phyloP scores from a whole-genome alignment of 1,284 basidiomycete genomes.

The Puccinia coronata region DNA sequence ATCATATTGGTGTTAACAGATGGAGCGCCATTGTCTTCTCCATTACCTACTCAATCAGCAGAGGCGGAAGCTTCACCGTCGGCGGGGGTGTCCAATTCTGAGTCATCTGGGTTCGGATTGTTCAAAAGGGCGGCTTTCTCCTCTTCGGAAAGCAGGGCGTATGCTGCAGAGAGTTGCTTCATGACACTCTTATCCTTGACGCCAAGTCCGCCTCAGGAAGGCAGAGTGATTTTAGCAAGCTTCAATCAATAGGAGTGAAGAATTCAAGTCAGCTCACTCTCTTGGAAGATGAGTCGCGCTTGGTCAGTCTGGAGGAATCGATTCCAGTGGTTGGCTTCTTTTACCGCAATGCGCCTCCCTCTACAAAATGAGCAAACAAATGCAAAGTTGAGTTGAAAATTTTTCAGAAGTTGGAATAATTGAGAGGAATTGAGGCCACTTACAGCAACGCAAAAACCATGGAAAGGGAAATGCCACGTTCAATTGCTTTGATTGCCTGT shows the following conservation, averaged over 20 bases:
- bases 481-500: no score
- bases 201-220: not conserved
- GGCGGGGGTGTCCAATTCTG: not conserved
- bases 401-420: no score
- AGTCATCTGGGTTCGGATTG: not conserved
- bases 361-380: not conserved
- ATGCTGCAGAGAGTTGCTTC: not conserved
- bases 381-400: no score
- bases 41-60: no score
- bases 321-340: not conserved
- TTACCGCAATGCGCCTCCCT: not conserved
- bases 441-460: no score
- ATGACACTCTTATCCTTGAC: not conserved
- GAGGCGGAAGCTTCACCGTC: no score
- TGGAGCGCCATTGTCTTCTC: not conserved
- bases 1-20: not conserved
- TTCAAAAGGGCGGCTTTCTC: not conserved
- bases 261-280: not conserved
- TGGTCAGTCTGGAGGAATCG: not conserved
- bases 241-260: not conserved
- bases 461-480: no score
- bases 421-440: no score
- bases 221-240: not conserved
- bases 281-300: not conserved
- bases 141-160: not conserved